Conservation (phyloP, 2,329 filamentous ascomycete species). For the Exophiala spinifera region DNA sequence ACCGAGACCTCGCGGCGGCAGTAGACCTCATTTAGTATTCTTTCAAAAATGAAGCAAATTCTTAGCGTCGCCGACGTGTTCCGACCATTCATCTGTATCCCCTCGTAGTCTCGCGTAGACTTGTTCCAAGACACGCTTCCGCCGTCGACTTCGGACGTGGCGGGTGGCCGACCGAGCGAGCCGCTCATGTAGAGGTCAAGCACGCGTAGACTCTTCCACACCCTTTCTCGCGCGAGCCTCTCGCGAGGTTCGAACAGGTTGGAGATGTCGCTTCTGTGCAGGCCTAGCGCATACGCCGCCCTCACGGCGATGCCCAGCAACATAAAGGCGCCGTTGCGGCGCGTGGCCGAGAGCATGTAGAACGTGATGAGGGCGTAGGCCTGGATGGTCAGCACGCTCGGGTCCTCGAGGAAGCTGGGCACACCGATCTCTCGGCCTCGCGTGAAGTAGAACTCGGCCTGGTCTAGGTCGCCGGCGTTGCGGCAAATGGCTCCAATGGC, state of each 20-base stretch:
- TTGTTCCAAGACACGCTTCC: constrained; percentile 28
- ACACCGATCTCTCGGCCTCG: constrained; percentile 46
- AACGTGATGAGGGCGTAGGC: constrained; percentile 52
- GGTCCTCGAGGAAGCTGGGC: constrained; percentile 47
- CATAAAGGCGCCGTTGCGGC: constrained; percentile 53
- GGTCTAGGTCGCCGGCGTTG: constrained; percentile 38
- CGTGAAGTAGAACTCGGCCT: constrained; percentile 48
- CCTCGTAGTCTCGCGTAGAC: constrained; percentile 34
- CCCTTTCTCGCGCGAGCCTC: constrained; percentile 44
- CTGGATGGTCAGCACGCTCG: constrained; percentile 51
- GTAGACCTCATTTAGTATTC: constrained; percentile 43
- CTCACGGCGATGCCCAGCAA: constrained; percentile 52
- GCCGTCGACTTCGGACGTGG: constrained; percentile 50
- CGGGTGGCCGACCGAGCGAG: constrained; percentile 51
- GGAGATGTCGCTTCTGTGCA: constrained; percentile 53
- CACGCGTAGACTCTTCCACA: constrained; percentile 54
- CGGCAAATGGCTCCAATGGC: constrained; percentile 45
- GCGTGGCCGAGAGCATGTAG: constrained; percentile 51
- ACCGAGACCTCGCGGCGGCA: constrained; percentile 44
- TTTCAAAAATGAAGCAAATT: constrained; percentile 42
- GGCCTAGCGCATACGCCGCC: constrained; percentile 51
- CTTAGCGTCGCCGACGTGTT: constrained; percentile 47
- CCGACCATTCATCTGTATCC: constrained; percentile 39
- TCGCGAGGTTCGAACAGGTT: constrained; percentile 47
- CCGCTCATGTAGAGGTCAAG: constrained; percentile 53